Conservation (phyloP, 257 asterid species). For the Penstemon barbatus region DNA sequence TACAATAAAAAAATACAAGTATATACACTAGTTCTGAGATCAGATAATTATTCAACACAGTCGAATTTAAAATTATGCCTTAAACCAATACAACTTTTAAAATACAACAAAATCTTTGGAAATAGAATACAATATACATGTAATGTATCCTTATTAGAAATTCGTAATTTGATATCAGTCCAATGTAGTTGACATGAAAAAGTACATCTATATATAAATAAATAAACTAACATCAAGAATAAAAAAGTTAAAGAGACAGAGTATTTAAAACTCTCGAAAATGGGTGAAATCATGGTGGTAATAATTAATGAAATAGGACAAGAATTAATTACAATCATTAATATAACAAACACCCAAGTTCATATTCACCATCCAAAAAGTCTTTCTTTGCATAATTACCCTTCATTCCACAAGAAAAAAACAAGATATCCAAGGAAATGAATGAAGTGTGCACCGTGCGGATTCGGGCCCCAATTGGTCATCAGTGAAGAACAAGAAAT, state of each 20-base stretch:
- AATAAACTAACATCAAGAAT: not conserved
- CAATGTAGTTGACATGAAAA: no score
- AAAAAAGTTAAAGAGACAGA: conserved; percentile 13
- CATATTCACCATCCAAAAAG: conserved; percentile 31
- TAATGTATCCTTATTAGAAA: no score
- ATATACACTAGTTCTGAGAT: no score
- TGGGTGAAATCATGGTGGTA: conserved; percentile 35
- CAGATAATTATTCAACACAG: no score
- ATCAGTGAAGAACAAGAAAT: conserved; percentile 35
- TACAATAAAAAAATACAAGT: no score
- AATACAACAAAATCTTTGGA: no score
- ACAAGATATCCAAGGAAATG: not conserved
- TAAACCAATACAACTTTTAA: no score
- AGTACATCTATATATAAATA: no score
- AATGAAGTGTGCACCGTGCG: conserved; percentile 45
- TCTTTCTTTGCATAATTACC: conserved; percentile 24
- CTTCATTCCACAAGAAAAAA: not conserved
- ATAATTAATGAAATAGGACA: conserved; percentile 34
- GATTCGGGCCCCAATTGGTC: conserved; percentile 34
- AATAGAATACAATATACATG: no score
- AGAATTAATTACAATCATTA: conserved; percentile 40
- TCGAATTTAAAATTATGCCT: no score
- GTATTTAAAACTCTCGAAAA: conserved; percentile 13
- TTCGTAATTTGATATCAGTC: no score
- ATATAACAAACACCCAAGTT: conserved; percentile 30